These are phyloP conservation scores for Aphanomyces invadans DNA, from an alignment of 352 stramenopile genomes.

Conservation along the genomic window DNA sequence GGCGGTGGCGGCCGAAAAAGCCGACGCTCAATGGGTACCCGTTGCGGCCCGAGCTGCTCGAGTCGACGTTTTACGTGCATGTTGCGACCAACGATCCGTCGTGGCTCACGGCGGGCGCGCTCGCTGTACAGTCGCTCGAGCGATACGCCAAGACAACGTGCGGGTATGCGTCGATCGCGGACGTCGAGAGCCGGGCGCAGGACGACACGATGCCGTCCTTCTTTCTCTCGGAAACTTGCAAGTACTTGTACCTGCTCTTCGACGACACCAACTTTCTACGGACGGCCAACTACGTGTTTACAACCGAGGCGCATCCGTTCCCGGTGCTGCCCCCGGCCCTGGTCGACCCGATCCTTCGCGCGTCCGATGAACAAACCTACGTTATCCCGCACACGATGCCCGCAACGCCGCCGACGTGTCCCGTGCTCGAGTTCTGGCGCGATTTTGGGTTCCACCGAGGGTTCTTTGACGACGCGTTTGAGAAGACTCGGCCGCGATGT, in stretches of 20 bases:
- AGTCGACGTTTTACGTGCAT: conserved; percentile 96
- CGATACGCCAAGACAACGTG: conserved; percentile 88
- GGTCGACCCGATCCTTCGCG: neutral
- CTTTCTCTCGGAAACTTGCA: conserved; percentile 98
- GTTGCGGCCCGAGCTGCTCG: conserved; percentile 95
- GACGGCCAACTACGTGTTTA: conserved; percentile 90
- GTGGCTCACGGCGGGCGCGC: conserved; percentile 68
- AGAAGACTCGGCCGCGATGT: neutral
- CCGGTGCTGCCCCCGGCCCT: conserved; percentile 35
- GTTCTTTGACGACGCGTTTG: conserved; percentile 16
- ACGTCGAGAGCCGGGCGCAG: conserved; percentile 84
- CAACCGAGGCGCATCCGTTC: conserved; percentile 95
- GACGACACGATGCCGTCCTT: conserved; percentile 98
- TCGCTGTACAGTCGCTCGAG: conserved; percentile 82
- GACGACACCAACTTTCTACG: conserved; percentile 86
- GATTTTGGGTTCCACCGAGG: conserved; percentile 34
- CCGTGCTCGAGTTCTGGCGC: conserved; percentile 31
- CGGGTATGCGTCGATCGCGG: conserved; percentile 86
- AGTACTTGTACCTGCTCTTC: conserved; percentile 98
- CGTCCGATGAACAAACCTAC: neutral
- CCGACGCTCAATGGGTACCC: conserved; percentile 75
- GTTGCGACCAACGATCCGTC: conserved; percentile 78
- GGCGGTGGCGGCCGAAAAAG: conserved; percentile 59
- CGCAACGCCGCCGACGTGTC: neutral
- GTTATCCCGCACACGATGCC: neutral